Base-by-base conservation (phyloP, 371 early-diverging fungal species). In the Racocetra persica region DNA sequence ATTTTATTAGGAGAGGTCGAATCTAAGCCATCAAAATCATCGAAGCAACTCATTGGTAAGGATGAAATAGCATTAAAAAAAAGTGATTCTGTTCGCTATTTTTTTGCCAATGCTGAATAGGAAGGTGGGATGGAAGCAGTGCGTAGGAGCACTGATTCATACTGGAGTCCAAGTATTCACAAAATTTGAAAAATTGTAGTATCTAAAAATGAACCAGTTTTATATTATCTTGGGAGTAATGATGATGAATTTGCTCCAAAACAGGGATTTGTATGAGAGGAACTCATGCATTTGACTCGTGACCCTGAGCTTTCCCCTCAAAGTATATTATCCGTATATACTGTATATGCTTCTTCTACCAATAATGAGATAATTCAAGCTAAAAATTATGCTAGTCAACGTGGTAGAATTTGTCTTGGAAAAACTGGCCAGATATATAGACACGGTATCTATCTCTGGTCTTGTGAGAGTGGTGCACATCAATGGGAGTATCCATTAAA, bases 31-130 rank as follows among this genome's bases (percentile, higher is more conserved):
- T 74, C 59, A 20, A 57, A 38, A 57, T 32, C 22, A 74, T 54
- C 26, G 16, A 74, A 59, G 59, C 38, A 55, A 32, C 54, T 55
- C 28, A 36, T 59, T 74, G 59, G 74, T 18, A 77, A 63, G 45
- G 65, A 77, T 32, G 65, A 77, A 55, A 55, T 38, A 77, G 65
- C 55, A 41, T 76, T 76, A 26, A 76, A 76, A 45, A 76, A 76
- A 62, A 63, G 77, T 38, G 77, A 76, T 76, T 38, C 59, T 28
- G 77, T 77, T 63, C 63, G 65, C 52, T 77, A 77, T 63, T 51
- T 77, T 63, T 65, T 77, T 55, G 65, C 77, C 20, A 77, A 77
- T 63, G 77, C 63, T 28, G 77, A 76, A 76, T 76, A 63, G 77
- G 62, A 76, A 41, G 77, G 77, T n/a, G 77, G 77, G 18, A 26